Evolutionary conservation across 2,329 filamentous ascomycete species (phyloP).

Genomic region (Lachnellula suecica): DNA sequence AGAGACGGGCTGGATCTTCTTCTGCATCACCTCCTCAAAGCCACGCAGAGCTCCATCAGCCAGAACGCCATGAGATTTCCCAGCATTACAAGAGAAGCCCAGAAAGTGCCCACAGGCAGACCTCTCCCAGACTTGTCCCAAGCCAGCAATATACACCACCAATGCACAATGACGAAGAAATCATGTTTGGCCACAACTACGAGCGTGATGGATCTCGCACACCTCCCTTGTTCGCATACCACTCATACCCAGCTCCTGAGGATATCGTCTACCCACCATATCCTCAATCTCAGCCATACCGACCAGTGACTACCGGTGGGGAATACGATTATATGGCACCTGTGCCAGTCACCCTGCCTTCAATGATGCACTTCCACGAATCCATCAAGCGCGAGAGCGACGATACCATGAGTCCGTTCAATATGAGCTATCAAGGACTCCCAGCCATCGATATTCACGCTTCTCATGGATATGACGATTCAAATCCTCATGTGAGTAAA

Average conservation of each 20-base stretch:
- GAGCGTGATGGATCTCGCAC: conserved; percentile 69
- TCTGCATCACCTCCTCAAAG: conserved; percentile 55
- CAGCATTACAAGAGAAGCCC: conserved; percentile 30
- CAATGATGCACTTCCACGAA: conserved; percentile 62
- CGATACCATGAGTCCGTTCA: conserved; percentile 57
- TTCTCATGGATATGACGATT: conserved; percentile 62
- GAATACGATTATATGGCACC: conserved; percentile 57
- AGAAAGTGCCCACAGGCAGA: conserved; percentile 34
- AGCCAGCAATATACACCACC: conserved; percentile 59
- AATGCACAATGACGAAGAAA: conserved; percentile 61
- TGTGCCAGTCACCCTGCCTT: conserved; percentile 59
- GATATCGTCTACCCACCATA: conserved; percentile 62
- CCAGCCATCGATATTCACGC: conserved; percentile 61
- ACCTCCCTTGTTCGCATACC: conserved; percentile 68
- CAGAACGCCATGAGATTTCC: conserved; percentile 28
- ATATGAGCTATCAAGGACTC: conserved; percentile 66
- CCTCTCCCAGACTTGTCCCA: conserved; percentile 41
- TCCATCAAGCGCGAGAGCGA: conserved; percentile 69
- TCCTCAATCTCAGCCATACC: conserved; percentile 53
- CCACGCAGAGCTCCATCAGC: conserved; percentile 45
- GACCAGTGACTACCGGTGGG: conserved; percentile 42
- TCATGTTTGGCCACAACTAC: conserved; percentile 65
- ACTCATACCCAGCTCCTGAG: conserved; percentile 65
- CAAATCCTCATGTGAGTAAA: conserved; percentile 74
- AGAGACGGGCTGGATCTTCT: conserved; percentile 69